Conservation (phyloP, 225 moss, liverwort and hornwort species). For the Marchantia paleacea region DNA sequence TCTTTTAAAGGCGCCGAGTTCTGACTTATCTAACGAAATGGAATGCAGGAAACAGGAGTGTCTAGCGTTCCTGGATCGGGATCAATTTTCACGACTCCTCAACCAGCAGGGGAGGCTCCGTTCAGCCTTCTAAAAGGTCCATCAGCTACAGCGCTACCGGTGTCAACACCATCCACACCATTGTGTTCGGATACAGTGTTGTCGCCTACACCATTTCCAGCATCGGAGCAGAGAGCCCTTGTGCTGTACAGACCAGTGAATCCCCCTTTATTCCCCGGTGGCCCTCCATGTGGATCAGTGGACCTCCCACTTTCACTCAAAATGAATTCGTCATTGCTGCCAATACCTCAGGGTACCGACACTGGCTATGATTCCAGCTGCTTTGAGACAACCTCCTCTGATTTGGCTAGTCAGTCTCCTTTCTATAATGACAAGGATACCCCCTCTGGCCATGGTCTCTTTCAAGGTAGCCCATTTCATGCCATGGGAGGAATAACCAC, state of each 20-base stretch:
- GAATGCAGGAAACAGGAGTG: constrained; percentile 34
- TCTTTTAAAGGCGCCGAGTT: background rate
- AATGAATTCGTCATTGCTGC: constrained; percentile 51
- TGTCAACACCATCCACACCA: constrained; percentile 7
- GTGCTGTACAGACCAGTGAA: constrained; percentile 69
- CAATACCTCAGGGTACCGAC: constrained; percentile 84
- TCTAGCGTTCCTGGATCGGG: constrained; percentile 10
- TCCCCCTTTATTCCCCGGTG: constrained; percentile 66
- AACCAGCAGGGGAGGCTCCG: constrained; percentile 21
- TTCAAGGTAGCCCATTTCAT: constrained; percentile 83
- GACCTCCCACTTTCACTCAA: constrained; percentile 54
- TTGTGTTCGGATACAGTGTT: constrained; percentile 18
- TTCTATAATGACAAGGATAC: constrained; percentile 53
- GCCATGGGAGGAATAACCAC: constrained; percentile 23
- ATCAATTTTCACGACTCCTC: constrained; percentile 12
- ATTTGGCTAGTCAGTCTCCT: constrained; percentile 72
- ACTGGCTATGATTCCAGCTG: constrained; percentile 56
- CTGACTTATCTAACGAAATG: constrained; percentile 6
- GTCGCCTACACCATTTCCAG: constrained; percentile 20
- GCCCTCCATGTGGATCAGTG: constrained; percentile 58
- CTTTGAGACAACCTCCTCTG: constrained; percentile 64
- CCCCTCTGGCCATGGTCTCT: constrained; percentile 74
- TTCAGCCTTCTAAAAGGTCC: constrained; percentile 23
- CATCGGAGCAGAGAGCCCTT: constrained; percentile 54
- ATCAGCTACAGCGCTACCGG: constrained; percentile 24